phyloP scores from a whole-genome alignment of 2,329 filamentous ascomycete species.

The Talaromyces sp. region DNA sequence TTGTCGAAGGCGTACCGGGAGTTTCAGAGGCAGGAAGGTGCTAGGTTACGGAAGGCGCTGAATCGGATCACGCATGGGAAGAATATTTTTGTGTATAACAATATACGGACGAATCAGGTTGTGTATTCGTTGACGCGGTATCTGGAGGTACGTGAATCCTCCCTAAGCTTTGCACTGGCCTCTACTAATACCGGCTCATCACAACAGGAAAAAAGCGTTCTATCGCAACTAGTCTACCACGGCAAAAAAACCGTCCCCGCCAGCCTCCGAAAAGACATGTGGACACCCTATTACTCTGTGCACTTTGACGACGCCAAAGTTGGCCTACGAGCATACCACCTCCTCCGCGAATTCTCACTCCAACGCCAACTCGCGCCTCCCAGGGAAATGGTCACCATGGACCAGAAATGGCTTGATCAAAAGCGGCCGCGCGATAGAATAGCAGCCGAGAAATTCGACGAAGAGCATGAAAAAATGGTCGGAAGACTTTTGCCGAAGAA shows the following conservation, averaged over 20 bases:
- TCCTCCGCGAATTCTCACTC: conserved; percentile 59
- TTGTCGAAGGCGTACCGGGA: conserved; percentile 44
- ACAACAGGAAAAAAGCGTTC: conserved; percentile 49
- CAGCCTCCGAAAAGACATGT: conserved; percentile 59
- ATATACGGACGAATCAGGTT: conserved; percentile 62
- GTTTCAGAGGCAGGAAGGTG: conserved; percentile 36
- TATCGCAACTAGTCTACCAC: conserved; percentile 59
- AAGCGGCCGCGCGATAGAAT: conserved; percentile 39
- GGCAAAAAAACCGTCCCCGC: conserved; percentile 63
- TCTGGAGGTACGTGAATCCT: conserved; percentile 48
- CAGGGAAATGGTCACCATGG: conserved; percentile 42
- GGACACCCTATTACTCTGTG: conserved; percentile 59
- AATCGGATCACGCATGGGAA: conserved; percentile 51
- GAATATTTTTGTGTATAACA: conserved; percentile 62
- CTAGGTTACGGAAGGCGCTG: conserved; percentile 45
- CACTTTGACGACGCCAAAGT: conserved; percentile 51
- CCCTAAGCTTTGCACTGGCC: not conserved
- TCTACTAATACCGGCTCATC: not conserved
- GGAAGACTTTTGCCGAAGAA: conserved; percentile 47
- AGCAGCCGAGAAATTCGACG: conserved; percentile 41
- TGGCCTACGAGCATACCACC: conserved; percentile 55
- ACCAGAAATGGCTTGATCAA: conserved; percentile 41
- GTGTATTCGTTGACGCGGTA: conserved; percentile 59
- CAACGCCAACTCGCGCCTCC: conserved; percentile 56
- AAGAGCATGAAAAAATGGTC: conserved; percentile 37